Evolutionary conservation across 768 basidiomycete genomes (phyloP).

Genomic region (Leucosporidium creatinivorum): DNA sequence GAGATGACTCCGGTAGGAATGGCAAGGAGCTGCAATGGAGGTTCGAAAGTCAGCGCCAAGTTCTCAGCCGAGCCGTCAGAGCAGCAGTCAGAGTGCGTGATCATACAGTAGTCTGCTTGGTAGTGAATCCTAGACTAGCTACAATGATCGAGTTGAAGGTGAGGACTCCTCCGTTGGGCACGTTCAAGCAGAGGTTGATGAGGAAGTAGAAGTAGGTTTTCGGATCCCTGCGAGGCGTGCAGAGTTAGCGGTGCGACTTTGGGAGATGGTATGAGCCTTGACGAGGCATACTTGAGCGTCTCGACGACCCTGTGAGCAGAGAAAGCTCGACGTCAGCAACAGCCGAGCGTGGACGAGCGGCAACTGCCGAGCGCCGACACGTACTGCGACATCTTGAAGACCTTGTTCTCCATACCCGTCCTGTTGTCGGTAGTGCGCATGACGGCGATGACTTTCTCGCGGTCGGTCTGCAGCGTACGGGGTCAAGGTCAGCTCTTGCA

Average conservation of each 20-base stretch:
- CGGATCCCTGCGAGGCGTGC: slow-evolving; percentile 36
- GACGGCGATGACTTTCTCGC: slow-evolving; percentile 35
- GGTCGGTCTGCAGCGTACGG: slow-evolving; percentile 3
- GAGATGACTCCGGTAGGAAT: slow-evolving; percentile 38
- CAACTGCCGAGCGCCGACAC: too few species aligned
- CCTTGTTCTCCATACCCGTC: slow-evolving; percentile 39
- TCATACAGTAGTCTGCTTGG: slow-evolving; percentile 33
- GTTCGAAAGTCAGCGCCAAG: not conserved
- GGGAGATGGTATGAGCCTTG: not conserved
- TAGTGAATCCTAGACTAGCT: slow-evolving; percentile 21
- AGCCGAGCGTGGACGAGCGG: too few species aligned
- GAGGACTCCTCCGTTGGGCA: slow-evolving; percentile 30
- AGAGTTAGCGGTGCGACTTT: slow-evolving; percentile 20
- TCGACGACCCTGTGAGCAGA: too few species aligned
- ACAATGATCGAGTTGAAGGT: slow-evolving; percentile 31
- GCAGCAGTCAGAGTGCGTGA: too few species aligned
- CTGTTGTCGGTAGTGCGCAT: slow-evolving; percentile 27
- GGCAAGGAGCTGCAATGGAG: slow-evolving; percentile 11
- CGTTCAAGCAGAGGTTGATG: slow-evolving; percentile 34
- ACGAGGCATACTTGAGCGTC: not conserved
- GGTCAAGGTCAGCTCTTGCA: not conserved
- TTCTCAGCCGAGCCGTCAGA: too few species aligned
- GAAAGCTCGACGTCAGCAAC: too few species aligned
- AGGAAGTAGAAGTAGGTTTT: slow-evolving; percentile 38
- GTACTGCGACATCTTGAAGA: slow-evolving; percentile 33